Conservation (phyloP, 176 grass and related monocot genomes). For the Carex kokanica region DNA sequence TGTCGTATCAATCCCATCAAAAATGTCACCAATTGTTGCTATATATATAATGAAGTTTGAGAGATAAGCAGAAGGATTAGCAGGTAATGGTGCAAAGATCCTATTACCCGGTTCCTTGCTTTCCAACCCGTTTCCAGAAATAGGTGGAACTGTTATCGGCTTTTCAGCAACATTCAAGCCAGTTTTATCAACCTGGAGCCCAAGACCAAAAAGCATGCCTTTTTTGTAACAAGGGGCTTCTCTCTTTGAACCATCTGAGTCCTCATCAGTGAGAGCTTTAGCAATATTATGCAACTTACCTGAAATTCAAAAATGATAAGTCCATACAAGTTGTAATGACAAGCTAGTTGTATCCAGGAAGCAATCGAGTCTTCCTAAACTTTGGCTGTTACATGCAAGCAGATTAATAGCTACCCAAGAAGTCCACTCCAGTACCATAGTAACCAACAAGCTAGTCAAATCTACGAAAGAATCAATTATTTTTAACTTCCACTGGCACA, state of each 20-base stretch:
- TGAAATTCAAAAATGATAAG: slow-evolving; percentile 30
- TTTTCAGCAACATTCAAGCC: slow-evolving; percentile 34
- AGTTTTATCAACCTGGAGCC: slow-evolving; percentile 62
- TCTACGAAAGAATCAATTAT: not conserved
- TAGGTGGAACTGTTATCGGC: slow-evolving; percentile 31
- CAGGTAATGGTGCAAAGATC: slow-evolving; percentile 59
- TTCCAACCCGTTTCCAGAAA: slow-evolving; percentile 44
- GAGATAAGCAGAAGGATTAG: slow-evolving; percentile 84
- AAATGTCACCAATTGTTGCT: slow-evolving; percentile 92
- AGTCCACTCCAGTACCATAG: not conserved
- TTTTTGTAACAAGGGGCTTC: slow-evolving; percentile 61
- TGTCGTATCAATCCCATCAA: slow-evolving; percentile 94
- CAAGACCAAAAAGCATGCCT: slow-evolving; percentile 68
- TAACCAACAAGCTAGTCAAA: not conserved
- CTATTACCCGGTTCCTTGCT: slow-evolving; percentile 66
- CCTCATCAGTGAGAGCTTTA: slow-evolving; percentile 83
- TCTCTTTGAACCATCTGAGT: slow-evolving; percentile 61
- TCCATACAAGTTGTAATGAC: not conserved
- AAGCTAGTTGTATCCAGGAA: not conserved
- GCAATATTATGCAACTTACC: slow-evolving; percentile 99
- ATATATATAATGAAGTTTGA: slow-evolving; percentile 96
- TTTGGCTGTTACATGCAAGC: not conserved
- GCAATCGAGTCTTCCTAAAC: not conserved
- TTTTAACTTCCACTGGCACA: not conserved
- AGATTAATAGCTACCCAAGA: not conserved